Percentiles rank a stretch among this genome's conserved stretches.
phyloP scores from a whole-genome alignment of 805 yeast species.

The Hanseniaspora thailandica region DNA sequence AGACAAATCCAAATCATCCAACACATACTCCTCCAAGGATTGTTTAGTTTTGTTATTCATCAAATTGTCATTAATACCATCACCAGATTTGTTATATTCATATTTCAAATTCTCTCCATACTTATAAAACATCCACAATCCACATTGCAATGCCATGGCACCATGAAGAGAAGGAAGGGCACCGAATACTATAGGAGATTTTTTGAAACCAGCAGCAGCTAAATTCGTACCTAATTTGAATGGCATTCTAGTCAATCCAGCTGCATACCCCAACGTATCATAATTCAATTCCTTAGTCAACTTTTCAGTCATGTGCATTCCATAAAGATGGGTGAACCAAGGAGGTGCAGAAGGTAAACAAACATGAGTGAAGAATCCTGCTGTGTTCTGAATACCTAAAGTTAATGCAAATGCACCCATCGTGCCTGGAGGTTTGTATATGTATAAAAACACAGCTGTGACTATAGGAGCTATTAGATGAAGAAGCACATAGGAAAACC shows the following conservation, averaged over 20 bases:
- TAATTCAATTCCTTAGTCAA: conserved; percentile 37
- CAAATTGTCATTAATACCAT: neutral
- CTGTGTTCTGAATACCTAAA: conserved; percentile 48
- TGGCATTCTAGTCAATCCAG: conserved; percentile 58
- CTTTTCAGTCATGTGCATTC: conserved; percentile 29
- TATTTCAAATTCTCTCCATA: conserved; percentile 12
- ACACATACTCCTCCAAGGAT: neutral
- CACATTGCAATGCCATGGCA: conserved; percentile 49
- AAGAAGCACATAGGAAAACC: conserved; percentile 50
- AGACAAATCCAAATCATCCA: neutral
- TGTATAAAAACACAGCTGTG: conserved; percentile 50
- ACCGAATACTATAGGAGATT: conserved; percentile 59
- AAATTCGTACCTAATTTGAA: conserved; percentile 49
- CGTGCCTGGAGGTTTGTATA: conserved; percentile 58
- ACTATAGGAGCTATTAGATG: conserved; percentile 52
- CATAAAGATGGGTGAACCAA: conserved; percentile 55
- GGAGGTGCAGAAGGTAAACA: conserved; percentile 64
- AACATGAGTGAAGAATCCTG: conserved; percentile 50
- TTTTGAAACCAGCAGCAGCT: conserved; percentile 51
- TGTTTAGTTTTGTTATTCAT: neutral
- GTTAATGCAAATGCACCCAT: conserved; percentile 42
- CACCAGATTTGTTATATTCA: neutral
- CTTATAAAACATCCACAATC: conserved; percentile 33
- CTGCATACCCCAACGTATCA: conserved; percentile 57
- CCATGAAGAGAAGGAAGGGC: conserved; percentile 53